Evolutionary conservation across 108 stramenopile genomes (phyloP).

Genomic region (Fistulifera pelliculosa): DNA sequence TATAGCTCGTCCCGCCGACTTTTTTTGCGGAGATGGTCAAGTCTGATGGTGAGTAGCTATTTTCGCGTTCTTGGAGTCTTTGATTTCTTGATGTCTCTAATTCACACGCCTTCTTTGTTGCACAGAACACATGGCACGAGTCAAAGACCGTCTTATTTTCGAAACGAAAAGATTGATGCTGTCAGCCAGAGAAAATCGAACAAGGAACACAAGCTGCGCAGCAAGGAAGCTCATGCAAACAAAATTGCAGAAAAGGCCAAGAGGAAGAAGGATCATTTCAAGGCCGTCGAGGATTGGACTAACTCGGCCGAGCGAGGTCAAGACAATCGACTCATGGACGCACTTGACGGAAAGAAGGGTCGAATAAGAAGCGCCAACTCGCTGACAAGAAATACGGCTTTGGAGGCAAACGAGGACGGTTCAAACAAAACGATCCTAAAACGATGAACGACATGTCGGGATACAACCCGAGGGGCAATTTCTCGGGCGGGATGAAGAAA

Average conservation of each 20-base stretch:
- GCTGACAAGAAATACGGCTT: constrained; percentile 73
- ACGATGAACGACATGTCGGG: constrained; percentile 69
- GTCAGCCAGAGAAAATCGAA: constrained; percentile 70
- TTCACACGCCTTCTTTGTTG: neutral
- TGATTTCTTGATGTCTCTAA: neutral
- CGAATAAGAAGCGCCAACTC: constrained; percentile 48
- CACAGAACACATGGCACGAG: constrained; percentile 87
- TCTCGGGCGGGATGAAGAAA: constrained; percentile 66
- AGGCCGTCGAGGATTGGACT: constrained; percentile 84
- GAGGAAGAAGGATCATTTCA: constrained; percentile 76
- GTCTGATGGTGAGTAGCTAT: constrained; percentile 85
- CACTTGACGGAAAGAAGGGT: constrained; percentile 19
- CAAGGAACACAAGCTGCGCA: constrained; percentile 46
- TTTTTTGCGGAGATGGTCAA: constrained; percentile 99
- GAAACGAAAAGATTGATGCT: constrained; percentile 98
- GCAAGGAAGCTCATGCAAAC: constrained; percentile 56
- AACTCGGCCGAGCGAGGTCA: constrained; percentile 49
- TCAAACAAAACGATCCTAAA: constrained; percentile 80
- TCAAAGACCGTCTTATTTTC: constrained; percentile 96
- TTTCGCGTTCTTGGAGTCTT: neutral
- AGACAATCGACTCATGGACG: constrained; percentile 32
- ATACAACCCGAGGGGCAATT: constrained; percentile 76
- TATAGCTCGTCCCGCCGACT: constrained; percentile 90
- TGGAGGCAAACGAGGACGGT: constrained; percentile 77
- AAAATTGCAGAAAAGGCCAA: constrained; percentile 85